A percentile compares a stretch with the other conserved stretches of the same genome.
Conservation (phyloP, 768 basidiomycete species). For the Pholiota molesta region DNA sequence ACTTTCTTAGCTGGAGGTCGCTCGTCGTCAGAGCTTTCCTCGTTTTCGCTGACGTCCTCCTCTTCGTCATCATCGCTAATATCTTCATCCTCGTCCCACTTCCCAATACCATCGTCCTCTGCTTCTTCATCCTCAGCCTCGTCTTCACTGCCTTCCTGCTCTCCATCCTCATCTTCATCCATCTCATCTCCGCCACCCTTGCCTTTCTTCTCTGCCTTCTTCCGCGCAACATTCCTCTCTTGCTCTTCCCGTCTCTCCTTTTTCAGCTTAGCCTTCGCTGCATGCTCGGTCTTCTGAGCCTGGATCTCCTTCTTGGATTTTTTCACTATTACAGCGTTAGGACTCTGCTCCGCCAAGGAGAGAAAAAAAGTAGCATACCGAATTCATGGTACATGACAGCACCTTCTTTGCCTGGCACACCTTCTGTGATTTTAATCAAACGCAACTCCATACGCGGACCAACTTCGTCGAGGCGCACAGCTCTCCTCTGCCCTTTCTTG, state of each 20-base stretch:
- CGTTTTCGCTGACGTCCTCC: conserved; percentile 37
- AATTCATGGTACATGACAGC: conserved; percentile 94
- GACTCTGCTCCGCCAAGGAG: conserved; percentile 1
- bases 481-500: conserved; percentile 86
- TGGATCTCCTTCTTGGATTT: conserved; percentile 80
- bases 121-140: conserved; percentile 45
- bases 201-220: conserved; percentile 52
- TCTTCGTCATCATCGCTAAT: conserved; percentile 56
- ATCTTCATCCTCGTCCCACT: conserved; percentile 63
- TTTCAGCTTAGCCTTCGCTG: conserved; percentile 72
- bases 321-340: conserved; percentile 63
- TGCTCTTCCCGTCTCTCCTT: conserved; percentile 87
- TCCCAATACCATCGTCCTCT: conserved; percentile 44
- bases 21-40: conserved; percentile 53
- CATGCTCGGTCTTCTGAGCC: conserved; percentile 72
- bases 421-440: conserved; percentile 93
- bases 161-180: conserved; percentile 33
- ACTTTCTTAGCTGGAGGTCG: conserved; percentile 56
- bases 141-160: conserved; percentile 34
- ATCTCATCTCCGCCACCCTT: conserved; percentile 18
- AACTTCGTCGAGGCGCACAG: conserved; percentile 90
- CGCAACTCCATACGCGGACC: conserved; percentile 94
- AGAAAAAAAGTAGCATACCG: conserved; percentile 53
- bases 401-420: conserved; percentile 91
- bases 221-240: conserved; percentile 86